A percentile compares a stretch with the other conserved stretches of the same genome.
Conservation (phyloP, 768 basidiomycete genomes). For the Mycena amicta region DNA sequence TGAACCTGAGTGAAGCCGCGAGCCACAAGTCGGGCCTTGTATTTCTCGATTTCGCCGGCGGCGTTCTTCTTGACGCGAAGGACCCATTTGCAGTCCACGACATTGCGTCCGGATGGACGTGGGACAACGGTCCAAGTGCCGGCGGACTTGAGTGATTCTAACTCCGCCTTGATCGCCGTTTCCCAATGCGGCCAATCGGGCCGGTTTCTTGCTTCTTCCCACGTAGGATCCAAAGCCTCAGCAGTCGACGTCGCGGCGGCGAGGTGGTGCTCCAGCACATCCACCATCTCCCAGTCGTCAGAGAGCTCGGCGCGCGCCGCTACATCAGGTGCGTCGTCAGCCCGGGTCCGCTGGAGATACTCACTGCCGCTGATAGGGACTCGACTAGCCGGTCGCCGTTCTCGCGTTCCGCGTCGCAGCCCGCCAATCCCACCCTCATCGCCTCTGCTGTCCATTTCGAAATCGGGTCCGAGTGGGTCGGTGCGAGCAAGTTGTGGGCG, state of each 20-base stretch:
- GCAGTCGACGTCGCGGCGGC: conserved; percentile 12
- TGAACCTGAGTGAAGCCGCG: conserved; percentile 41
- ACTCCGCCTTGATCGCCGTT: conserved; percentile 10
- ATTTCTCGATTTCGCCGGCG: conserved; percentile 33
- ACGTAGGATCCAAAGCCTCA: conserved; percentile 21
- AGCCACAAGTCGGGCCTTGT: conserved; percentile 37
- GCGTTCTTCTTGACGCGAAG: conserved; percentile 24
- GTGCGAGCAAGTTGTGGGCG: background rate
- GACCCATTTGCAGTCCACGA: conserved; percentile 22
- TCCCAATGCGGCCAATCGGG: conserved; percentile 19
- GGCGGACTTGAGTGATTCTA: conserved; percentile 12
- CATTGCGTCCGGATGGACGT: conserved; percentile 27
- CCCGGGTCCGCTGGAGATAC: background rate
- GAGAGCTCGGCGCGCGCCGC: background rate
- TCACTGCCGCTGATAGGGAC: background rate
- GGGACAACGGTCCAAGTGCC: conserved; percentile 26
- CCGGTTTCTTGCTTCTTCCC: conserved; percentile 23
- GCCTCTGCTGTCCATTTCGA: background rate
- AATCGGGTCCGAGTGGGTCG: background rate
- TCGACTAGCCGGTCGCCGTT: background rate
- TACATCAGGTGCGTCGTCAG: background rate
- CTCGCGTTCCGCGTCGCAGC: background rate
- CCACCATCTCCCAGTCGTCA: conserved; percentile 2
- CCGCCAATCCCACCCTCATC: background rate
- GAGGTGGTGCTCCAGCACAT: conserved; percentile 18